Base-by-base conservation (phyloP, 495 filamentous ascomycete species). In the Amorphotheca resinae region DNA sequence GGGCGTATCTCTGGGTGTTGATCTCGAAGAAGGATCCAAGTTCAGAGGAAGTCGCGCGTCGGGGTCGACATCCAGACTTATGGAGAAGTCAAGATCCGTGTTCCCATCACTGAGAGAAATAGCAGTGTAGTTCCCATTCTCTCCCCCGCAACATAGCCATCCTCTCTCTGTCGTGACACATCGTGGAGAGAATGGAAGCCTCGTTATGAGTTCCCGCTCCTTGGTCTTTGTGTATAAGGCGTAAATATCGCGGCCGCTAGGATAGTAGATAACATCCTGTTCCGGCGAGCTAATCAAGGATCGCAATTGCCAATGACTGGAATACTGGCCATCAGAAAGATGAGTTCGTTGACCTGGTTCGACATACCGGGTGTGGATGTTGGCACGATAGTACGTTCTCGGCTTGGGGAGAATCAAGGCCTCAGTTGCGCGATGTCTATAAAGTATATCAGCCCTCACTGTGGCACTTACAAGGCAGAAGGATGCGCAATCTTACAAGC, bases 81-180 rank as follows among this genome's bases (percentile, higher is more conserved):
- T 48, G 17, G 57, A 51, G 2, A 15, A 28, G 1, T 30, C 32
- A 5, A 16, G 9, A 12, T 25, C 38, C 9, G 36, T 26, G 20
- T 25, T 35, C 12, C 33, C 20, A 15, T 48, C 41, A 4, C 39
- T 43, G 12, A 55, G 39, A 23, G 25, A 41, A 48, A 98, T 81
- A 30, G 86, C 76, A 42, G 82, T 78, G 55, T 93, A 93, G 56
- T 87, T 77, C 38, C 91, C 91, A 45, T 76, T 71, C 39, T 87
- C 79, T 38, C 93, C 91, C 26, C 89, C 91, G 23, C 84, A 82
- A 52, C 82, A 93, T 14, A 96, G 72, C 84, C 84, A 96, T 38
- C 85, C 86, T 57, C 84, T 73, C 16, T 74, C 79, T 30, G 86
- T 78, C 15, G 84, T 81, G 25, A 95, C 74, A 63, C 91, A 96